Base-by-base conservation (phyloP, 1,284 basidiomycete species). In the Leccinum griseonigrum region DNA sequence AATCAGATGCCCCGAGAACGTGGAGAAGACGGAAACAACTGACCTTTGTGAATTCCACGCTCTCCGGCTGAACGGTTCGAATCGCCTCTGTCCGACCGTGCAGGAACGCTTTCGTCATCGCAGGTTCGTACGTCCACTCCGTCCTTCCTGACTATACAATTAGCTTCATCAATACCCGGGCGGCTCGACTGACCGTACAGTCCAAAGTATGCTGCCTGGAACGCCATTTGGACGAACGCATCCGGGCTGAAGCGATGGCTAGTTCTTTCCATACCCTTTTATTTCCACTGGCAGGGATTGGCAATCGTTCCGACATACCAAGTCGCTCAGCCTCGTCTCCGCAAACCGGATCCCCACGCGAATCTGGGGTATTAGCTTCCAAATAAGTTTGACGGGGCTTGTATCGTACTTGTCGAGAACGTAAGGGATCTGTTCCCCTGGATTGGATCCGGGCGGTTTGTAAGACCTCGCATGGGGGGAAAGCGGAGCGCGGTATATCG, bases 271-370 rank as follows among this genome's bases (percentile, higher is more conserved):
- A 68, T 88, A 94, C 1, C 81, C 81, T 65, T 83, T 92, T 76
- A 97, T 97, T 78, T 97, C 95, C 57, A 26, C 85, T 90, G 28
- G 94, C 88, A 97, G 76, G 32, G 92, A 91, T 74, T 93, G 87
- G 65, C 91, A 95, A 74, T 99, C 97, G 74, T 98, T 98, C 82
- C 98, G 95, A 78, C 96, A 98, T 68, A 99, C 98, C 68, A 99
- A 76, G 74, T 98, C 97, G 68, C 91, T 94, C 60, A 98, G 81
- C 34, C 96, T 81, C 32, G 95, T 97, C 81, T 99, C 97, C 38
- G 96, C 96, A 71, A 93, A 98, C 32, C 93, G 84, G 63, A 99
- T 92, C 1, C 92, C 95, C 6, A 91, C 89, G 51, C 87, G 84
- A 57, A 99, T 80, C 71, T 92, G 89, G 2, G 89, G 86, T 0